A percentile compares a stretch with the other conserved stretches of the same genome.
Conservation (phyloP, 2,329 filamentous ascomycete genomes). For the Colletotrichum musicola region DNA sequence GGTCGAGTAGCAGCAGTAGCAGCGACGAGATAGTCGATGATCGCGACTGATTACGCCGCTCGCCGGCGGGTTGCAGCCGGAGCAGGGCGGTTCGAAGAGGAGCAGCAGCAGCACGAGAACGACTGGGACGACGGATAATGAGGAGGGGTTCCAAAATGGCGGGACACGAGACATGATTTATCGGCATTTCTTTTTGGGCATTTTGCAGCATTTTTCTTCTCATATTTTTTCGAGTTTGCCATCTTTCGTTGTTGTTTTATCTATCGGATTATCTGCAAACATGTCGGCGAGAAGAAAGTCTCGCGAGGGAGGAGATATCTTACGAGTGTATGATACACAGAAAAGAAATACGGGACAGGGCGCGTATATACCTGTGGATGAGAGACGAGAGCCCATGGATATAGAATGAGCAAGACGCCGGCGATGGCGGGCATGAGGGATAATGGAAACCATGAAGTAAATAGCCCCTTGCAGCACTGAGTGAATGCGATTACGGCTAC, state of each 20-base stretch:
- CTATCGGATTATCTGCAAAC: not conserved
- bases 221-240: conserved; percentile 14
- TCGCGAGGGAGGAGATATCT: conserved; percentile 6
- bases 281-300: not conserved
- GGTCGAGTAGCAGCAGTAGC: conserved; percentile 47
- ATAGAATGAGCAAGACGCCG: conserved; percentile 16
- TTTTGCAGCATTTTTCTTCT: conserved; percentile 18
- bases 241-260: not conserved
- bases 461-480: not conserved
- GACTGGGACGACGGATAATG: conserved; percentile 27
- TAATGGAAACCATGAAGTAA: not conserved
- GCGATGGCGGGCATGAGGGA: not conserved
- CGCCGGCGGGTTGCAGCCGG: too few species aligned
- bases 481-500: too few species aligned
- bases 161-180: conserved; percentile 33
- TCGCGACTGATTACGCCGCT: conserved; percentile 40
- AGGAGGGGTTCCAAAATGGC: conserved; percentile 1
- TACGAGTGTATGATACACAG: conserved; percentile 29
- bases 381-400: conserved; percentile 1
- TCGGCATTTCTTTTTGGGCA: conserved; percentile 18
- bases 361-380: conserved; percentile 9
- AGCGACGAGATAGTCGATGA: conserved; percentile 45
- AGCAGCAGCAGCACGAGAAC: too few species aligned
- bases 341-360: not conserved
- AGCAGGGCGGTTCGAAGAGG: too few species aligned